phyloP scores from a whole-genome alignment of 768 basidiomycete species.

The Strobilomyces dryophilus region DNA sequence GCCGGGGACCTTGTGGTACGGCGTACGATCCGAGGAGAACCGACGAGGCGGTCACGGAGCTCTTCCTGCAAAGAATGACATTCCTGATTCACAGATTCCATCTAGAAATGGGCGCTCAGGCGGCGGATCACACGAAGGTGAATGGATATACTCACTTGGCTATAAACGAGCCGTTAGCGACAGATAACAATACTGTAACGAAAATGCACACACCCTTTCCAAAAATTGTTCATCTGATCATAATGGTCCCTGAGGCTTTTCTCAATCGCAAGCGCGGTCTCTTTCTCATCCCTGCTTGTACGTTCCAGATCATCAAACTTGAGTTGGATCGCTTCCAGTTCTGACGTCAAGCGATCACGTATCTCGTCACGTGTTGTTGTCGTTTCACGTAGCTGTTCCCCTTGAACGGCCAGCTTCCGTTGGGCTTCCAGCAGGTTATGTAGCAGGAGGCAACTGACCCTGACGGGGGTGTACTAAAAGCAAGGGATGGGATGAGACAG shows the following conservation, averaged over 20 bases:
- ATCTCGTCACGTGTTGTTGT: constrained; percentile 31
- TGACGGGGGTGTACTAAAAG: constrained; percentile 47
- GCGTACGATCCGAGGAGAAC: constrained; percentile 21
- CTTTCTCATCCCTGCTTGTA: constrained; percentile 45
- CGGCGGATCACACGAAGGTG: constrained; percentile 1
- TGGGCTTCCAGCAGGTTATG: constrained; percentile 49
- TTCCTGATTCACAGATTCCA: constrained; percentile 23
- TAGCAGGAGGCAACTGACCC: constrained; percentile 46
- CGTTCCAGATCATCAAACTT: constrained; percentile 40
- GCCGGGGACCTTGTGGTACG: constrained; percentile 16
- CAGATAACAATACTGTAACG: constrained; percentile 4
- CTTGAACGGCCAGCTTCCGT: constrained; percentile 36
- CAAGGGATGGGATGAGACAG: constrained; percentile 4
- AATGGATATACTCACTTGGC: constrained; percentile 31
- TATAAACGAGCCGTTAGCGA: constrained; percentile 23
- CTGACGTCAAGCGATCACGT: constrained; percentile 27
- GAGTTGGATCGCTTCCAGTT: constrained; percentile 36
- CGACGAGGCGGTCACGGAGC: constrained; percentile 27
- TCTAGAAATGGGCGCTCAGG: constrained; percentile 12
- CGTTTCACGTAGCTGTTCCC: constrained; percentile 29
- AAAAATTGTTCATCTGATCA: constrained; percentile 40
- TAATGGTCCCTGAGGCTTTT: constrained; percentile 51
- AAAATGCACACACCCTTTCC: constrained; percentile 33
- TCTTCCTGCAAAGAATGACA: constrained; percentile 28
- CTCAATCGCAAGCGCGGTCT: constrained; percentile 49